Evolutionary conservation across 192 early-diverging fungal species (phyloP).

Genomic region (Gryganskiella cystojenkinii): DNA sequence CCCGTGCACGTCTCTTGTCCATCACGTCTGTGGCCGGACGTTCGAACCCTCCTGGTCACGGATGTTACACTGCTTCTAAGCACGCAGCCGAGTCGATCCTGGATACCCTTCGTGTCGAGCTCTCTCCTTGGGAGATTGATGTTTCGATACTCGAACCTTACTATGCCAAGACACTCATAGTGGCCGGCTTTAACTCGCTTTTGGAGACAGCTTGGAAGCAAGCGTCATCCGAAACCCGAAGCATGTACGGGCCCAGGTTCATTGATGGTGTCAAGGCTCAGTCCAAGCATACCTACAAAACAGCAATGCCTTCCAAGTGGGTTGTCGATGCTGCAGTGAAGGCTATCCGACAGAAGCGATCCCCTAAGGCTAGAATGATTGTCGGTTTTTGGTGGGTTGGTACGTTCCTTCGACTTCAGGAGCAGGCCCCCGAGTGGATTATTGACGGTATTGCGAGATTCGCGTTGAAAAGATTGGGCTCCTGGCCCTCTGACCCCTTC

Average conservation of each 20-base stretch:
- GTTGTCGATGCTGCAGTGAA: conserved; percentile 46
- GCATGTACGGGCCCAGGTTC: conserved; percentile 41
- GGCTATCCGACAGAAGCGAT: conserved; percentile 35
- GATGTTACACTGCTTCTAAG: conserved; percentile 55
- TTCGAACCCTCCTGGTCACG: conserved; percentile 50
- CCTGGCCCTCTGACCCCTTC: conserved; percentile 47
- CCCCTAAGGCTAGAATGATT: conserved; percentile 27
- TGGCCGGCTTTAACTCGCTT: conserved; percentile 10
- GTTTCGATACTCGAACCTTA: conserved; percentile 55
- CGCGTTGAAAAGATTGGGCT: conserved; percentile 24
- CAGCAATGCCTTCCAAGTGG: conserved; percentile 50
- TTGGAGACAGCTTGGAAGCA: conserved; percentile 31
- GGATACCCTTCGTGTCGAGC: conserved; percentile 55
- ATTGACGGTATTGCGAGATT: conserved; percentile 34
- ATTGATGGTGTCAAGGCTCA: conserved; percentile 17
- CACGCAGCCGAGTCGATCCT: conserved; percentile 58
- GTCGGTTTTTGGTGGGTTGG: conserved; percentile 51
- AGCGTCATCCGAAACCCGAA: conserved; percentile 3
- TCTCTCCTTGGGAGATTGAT: conserved; percentile 59
- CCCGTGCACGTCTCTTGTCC: conserved; percentile 50
- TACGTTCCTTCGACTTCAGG: conserved; percentile 29
- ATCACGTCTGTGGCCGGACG: conserved; percentile 58
- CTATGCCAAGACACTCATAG: conserved; percentile 42
- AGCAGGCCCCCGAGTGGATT: conserved; percentile 33
- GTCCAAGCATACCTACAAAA: conserved; percentile 17